Conservation (phyloP, 129 eudicot species). For the Artemisia argyi region DNA sequence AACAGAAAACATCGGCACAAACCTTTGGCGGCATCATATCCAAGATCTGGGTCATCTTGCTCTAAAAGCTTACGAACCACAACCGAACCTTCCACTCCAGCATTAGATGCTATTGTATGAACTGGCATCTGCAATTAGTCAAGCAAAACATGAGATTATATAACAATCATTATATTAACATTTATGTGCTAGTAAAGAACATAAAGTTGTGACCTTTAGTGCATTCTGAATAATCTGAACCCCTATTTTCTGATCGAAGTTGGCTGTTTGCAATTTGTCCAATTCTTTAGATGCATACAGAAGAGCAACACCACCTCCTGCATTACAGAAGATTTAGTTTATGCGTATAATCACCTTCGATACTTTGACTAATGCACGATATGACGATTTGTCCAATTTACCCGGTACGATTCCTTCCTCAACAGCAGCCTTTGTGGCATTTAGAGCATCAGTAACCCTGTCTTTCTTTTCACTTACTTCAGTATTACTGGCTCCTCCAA, state of each 20-base stretch:
- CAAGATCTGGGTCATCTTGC: conserved; percentile 75
- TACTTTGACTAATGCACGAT: too few species aligned
- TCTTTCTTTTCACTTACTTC: too few species aligned
- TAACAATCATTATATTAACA: too few species aligned
- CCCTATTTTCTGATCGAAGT: conserved; percentile 87
- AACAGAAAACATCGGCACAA: not conserved
- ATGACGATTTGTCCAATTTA: too few species aligned
- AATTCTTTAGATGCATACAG: conserved; percentile 78
- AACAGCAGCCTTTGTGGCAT: too few species aligned
- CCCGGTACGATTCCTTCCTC: too few species aligned
- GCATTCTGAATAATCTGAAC: conserved; percentile 85
- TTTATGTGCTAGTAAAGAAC: too few species aligned
- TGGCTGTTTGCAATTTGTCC: conserved; percentile 62
- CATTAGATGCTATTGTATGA: conserved; percentile 73
- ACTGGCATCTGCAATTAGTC: conserved; percentile 64
- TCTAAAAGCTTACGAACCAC: conserved; percentile 88
- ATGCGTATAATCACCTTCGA: too few species aligned
- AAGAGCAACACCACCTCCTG: conserved; percentile 94
- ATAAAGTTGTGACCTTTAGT: conserved; percentile 46
- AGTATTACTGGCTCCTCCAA: too few species aligned
- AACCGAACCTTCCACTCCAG: conserved; percentile 86
- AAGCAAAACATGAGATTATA: too few species aligned
- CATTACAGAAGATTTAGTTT: conserved; percentile 1
- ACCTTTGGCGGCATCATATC: conserved; percentile 95
- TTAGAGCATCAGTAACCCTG: too few species aligned